These are phyloP conservation scores for Chrysanthemum seticuspe DNA, from an alignment of 129 eudicot genomes.

Conservation along the genomic window DNA sequence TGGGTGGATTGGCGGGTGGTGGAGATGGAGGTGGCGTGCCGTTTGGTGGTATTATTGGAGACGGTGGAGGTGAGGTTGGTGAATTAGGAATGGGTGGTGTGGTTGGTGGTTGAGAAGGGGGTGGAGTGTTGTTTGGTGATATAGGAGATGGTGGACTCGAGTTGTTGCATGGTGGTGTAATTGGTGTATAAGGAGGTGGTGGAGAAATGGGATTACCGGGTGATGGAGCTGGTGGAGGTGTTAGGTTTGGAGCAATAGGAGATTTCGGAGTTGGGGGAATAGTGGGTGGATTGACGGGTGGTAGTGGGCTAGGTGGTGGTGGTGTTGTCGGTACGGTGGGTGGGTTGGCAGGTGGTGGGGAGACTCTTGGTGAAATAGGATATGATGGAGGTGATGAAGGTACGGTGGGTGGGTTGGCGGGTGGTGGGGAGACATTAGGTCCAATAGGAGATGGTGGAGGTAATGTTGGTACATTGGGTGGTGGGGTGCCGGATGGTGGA, in stretches of 20 bases:
- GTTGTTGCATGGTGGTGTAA: too few relatives aligned
- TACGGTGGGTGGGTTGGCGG: background rate
- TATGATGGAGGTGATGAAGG: conserved; percentile 1
- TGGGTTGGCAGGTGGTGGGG: background rate
- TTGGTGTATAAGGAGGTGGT: too few relatives aligned
- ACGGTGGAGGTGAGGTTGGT: background rate
- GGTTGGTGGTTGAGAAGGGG: background rate
- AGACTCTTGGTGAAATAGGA: too few relatives aligned
- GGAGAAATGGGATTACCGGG: too few relatives aligned
- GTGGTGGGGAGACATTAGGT: background rate
- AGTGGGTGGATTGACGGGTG: background rate
- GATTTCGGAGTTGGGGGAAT: background rate
- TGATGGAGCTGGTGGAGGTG: background rate
- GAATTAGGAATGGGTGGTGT: background rate
- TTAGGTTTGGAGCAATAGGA: background rate
- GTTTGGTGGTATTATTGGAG: too few relatives aligned
- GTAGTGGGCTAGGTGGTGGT: background rate
- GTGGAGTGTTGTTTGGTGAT: background rate
- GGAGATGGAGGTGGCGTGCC: background rate
- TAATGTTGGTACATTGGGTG: too few relatives aligned
- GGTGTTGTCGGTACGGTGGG: background rate
- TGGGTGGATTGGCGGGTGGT: background rate
- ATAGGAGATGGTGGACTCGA: background rate
- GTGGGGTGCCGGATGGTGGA: too few relatives aligned
- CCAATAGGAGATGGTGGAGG: background rate